A percentile compares a stretch with the other conserved stretches of the same genome.
Conservation (phyloP, 2,329 filamentous ascomycete genomes). For the Bipolaris zeicola region DNA sequence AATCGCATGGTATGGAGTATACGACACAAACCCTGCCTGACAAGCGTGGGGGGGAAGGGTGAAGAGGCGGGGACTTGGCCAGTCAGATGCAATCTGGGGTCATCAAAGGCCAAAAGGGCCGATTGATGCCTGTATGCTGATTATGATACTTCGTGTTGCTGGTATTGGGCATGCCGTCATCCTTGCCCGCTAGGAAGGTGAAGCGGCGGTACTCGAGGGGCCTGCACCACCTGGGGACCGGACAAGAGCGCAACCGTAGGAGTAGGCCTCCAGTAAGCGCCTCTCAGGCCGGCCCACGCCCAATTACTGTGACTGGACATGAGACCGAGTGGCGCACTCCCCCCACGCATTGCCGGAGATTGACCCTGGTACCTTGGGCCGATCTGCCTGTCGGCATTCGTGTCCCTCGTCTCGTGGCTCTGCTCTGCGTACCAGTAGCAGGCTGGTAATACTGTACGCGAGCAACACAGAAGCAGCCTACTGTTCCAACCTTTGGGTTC, state of each 20-base stretch:
- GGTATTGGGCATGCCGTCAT: slow-evolving; percentile 11
- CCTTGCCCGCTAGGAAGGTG: slow-evolving; percentile 7
- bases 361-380: slow-evolving; percentile 16
- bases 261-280: not conserved
- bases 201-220: slow-evolving; percentile 8
- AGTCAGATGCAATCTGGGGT: not conserved
- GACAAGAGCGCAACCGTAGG: slow-evolving; percentile 5
- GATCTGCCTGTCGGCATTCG: slow-evolving; percentile 14
- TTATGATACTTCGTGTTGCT: slow-evolving; percentile 4
- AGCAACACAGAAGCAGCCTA: not conserved
- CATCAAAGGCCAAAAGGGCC: slow-evolving; percentile 7
- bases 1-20: not conserved
- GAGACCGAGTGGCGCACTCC: not conserved
- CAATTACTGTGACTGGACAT: not conserved
- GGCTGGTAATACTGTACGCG: not conserved
- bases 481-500: not conserved
- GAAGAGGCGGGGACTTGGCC: not conserved
- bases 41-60: slow-evolving; percentile 8
- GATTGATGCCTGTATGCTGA: slow-evolving; percentile 1
- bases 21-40: slow-evolving; percentile 1
- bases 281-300: not conserved
- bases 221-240: not conserved
- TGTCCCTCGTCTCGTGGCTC: slow-evolving; percentile 6
- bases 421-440: not conserved
- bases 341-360: slow-evolving; percentile 11